Evolutionary conservation across 2,329 filamentous ascomycete genomes (phyloP).

Genomic region (Microcera coccophila): DNA sequence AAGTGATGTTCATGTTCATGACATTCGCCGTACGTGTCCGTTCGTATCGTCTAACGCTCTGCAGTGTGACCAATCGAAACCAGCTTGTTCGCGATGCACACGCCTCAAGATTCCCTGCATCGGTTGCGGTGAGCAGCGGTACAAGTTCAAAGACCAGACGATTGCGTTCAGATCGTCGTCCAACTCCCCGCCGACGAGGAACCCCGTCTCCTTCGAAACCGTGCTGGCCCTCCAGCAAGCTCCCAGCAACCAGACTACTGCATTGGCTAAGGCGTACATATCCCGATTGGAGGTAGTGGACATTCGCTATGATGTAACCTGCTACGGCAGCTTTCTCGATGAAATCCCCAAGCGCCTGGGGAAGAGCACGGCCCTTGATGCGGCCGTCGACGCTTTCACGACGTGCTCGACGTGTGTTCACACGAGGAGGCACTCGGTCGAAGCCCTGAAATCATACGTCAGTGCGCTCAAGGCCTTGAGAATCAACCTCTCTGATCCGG

Average conservation of each 20-base stretch:
- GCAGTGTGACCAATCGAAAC: slow-evolving; percentile 45
- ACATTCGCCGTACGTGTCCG: neutral
- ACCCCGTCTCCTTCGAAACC: neutral
- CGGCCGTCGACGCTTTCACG: slow-evolving; percentile 30
- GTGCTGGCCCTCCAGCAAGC: slow-evolving; percentile 8
- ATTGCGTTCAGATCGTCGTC: slow-evolving; percentile 2
- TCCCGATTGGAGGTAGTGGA: slow-evolving; percentile 38
- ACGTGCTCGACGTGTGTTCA: slow-evolving; percentile 24
- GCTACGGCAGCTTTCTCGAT: slow-evolving; percentile 44
- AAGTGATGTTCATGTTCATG: neutral
- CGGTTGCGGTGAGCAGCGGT: slow-evolving; percentile 45
- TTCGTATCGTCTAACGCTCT: slow-evolving; percentile 2
- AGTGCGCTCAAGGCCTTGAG: slow-evolving; percentile 29
- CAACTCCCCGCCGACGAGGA: neutral
- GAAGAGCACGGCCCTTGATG: slow-evolving; percentile 43
- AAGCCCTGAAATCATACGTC: slow-evolving; percentile 29
- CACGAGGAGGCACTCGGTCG: slow-evolving; percentile 12
- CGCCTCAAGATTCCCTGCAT: slow-evolving; percentile 43
- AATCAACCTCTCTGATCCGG: slow-evolving; percentile 25
- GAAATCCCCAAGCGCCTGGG: slow-evolving; percentile 45
- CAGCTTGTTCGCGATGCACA: slow-evolving; percentile 43
- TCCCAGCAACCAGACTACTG: slow-evolving; percentile 32
- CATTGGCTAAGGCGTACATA: slow-evolving; percentile 22
- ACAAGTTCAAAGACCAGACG: slow-evolving; percentile 44
- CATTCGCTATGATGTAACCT: slow-evolving; percentile 43